Base-by-base conservation (phyloP, 208 protist genomes). In the Phytomonas francai region DNA sequence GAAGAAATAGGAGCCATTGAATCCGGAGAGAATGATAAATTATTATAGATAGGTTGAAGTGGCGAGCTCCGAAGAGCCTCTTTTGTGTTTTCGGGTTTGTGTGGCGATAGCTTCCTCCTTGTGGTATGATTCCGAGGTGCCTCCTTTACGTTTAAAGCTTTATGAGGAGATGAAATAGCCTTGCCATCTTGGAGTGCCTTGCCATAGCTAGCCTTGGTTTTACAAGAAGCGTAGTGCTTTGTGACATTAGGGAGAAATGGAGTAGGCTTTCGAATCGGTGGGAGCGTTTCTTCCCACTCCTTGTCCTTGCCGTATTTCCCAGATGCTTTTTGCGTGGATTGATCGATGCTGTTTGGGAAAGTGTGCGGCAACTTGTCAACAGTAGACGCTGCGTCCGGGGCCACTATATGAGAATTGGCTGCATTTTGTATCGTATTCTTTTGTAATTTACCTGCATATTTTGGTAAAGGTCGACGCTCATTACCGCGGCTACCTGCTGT, bases 381-480 rank as follows among this genome's bases (percentile, higher is more conserved):
- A 54, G 45, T 22, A 54, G 45, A 54, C 16, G 6, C 45, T 54
- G 22, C 6, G 6, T 54, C 45, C 19, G 45, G 22, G 22, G 45
- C 45, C 6, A 19, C 45, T 25, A 19, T 16, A 54, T 54, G 45
- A 54, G 19, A 25, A 54, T 54, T 54, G 19, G 45, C 45, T 0
- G 45, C 8, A 25, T 9, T 54, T 54, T 54, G 16, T 1, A 54
- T 54, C 25, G 8, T 1, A 54, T 22, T 19, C 19, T 54, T 54
- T 54, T 22, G 45, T 54, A 25, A 19, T 25, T 54, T 54, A 19
- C 16, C 0, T 54, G 45, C 1, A 6, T 54, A 25, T 54, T 54
- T 54, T 54, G 45, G 45, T 25, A 54, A 54, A 54, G 45, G 45
- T 25, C 45, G 45, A 54, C 45, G 45, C 45, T 54, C 45, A 54